Conservation (phyloP, 306 rosid species). For the Cucurbita maxima region DNA sequence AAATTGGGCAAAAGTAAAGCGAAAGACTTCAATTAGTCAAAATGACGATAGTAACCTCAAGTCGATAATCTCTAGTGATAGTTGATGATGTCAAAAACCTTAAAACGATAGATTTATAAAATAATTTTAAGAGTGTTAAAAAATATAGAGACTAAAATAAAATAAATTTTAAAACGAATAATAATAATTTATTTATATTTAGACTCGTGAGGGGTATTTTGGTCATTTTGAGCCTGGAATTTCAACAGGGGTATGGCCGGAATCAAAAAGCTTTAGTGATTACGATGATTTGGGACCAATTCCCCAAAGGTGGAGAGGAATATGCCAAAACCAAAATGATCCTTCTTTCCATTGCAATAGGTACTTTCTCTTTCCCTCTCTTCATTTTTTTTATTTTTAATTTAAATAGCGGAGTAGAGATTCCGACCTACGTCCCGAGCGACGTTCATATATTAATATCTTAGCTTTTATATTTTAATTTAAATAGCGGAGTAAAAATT, state of each 20-base stretch:
- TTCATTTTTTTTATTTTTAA: neutral
- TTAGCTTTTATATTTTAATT: too few species aligned
- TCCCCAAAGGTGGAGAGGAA: constrained; percentile 1
- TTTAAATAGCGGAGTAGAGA: neutral
- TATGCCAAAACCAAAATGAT: constrained; percentile 7
- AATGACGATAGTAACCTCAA: too few species aligned
- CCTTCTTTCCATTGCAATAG: constrained; percentile 6
- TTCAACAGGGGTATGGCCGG: constrained; percentile 1
- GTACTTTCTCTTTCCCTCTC: neutral
- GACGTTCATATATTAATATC: too few species aligned
- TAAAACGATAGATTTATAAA: too few species aligned
- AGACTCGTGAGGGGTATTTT: neutral
- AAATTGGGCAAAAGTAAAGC: too few species aligned
- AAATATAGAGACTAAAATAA: neutral
- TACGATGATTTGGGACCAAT: constrained; percentile 4
- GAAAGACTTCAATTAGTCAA: too few species aligned
- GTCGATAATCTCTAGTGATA: too few species aligned
- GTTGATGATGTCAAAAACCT: too few species aligned
- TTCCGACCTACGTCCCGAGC: neutral
- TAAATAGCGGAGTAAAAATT: too few species aligned
- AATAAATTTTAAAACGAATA: too few species aligned
- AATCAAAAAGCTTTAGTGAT: constrained; percentile 8
- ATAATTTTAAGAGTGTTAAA: too few species aligned
- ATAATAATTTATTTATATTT: too few species aligned
- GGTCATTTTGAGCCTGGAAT: neutral